These are phyloP conservation scores for Epicoccum sorghinum DNA, from an alignment of 2,329 filamentous ascomycete species.

Conservation along the genomic window DNA sequence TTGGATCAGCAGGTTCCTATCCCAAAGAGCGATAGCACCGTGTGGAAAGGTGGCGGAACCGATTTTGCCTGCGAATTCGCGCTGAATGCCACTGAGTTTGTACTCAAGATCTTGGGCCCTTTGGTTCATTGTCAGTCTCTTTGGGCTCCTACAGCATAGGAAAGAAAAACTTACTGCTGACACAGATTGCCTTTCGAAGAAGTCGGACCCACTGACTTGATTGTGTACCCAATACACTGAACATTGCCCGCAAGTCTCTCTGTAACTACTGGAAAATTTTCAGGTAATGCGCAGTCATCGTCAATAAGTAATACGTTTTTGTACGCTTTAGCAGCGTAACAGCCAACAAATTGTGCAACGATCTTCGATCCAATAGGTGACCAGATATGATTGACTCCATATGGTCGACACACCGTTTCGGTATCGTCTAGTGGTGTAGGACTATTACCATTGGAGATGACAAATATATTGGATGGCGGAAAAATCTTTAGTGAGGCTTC, in stretches of 20 bases:
- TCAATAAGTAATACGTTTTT: conserved; percentile 57
- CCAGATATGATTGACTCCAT: conserved; percentile 58
- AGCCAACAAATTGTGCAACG: conserved; percentile 57
- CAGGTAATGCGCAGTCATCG: conserved; percentile 56
- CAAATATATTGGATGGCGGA: conserved; percentile 54
- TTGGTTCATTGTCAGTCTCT: too few relatives aligned
- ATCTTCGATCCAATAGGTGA: conserved; percentile 57
- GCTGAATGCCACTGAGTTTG: conserved; percentile 56
- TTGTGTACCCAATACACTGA: conserved; percentile 56
- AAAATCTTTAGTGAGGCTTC: conserved; percentile 56
- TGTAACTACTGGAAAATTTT: conserved; percentile 56
- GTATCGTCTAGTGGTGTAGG: conserved; percentile 56
- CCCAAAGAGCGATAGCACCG: conserved; percentile 58
- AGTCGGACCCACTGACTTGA: conserved; percentile 15
- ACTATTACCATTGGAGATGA: conserved; percentile 58
- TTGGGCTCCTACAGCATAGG: too few relatives aligned
- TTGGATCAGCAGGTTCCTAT: conserved; percentile 53
- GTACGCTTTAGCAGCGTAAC: conserved; percentile 54
- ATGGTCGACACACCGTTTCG: conserved; percentile 52
- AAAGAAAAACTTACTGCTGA: conserved; percentile 30
- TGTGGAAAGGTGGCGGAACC: conserved; percentile 59
- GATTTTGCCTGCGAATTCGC: conserved; percentile 52
- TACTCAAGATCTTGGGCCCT: conserved; percentile 59
- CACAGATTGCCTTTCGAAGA: conserved; percentile 34
- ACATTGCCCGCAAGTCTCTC: conserved; percentile 52